Conservation (phyloP, 495 filamentous ascomycete species). For the Beverwykella pulmonaria region DNA sequence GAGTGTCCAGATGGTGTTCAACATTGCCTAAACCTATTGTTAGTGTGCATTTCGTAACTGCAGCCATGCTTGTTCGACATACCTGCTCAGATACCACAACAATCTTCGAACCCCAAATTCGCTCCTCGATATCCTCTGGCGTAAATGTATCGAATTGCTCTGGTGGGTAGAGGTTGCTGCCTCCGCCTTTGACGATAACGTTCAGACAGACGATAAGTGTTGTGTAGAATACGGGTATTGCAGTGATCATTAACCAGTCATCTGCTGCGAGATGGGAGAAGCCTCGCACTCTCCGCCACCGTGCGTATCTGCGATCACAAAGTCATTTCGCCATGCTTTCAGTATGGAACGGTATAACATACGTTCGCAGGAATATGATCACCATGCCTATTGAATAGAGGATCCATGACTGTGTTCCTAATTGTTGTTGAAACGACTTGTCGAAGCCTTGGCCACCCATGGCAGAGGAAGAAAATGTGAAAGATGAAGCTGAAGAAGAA, state of each 20-base stretch:
- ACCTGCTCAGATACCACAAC: conserved; percentile 59
- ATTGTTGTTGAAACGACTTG: conserved; percentile 24
- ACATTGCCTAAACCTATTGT: conserved; percentile 44
- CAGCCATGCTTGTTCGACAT: not conserved
- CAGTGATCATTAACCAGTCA: conserved; percentile 58
- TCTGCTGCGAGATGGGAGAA: conserved; percentile 51
- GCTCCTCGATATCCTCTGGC: conserved; percentile 47
- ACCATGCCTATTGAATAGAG: conserved; percentile 33
- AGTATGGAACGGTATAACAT: not conserved
- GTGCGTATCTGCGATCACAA: conserved; percentile 48
- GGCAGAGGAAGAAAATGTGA: not conserved
- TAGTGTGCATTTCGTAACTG: not conserved
- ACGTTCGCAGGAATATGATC: conserved; percentile 35
- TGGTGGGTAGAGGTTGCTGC: conserved; percentile 56
- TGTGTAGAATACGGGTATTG: conserved; percentile 51
- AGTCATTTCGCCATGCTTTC: not conserved
- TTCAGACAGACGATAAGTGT: conserved; percentile 57
- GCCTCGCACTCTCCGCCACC: conserved; percentile 49
- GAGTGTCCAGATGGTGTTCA: conserved; percentile 55
- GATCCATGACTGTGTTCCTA: conserved; percentile 35
- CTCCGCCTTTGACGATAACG: conserved; percentile 55
- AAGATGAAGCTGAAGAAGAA: not conserved
- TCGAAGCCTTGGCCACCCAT: conserved; percentile 32
- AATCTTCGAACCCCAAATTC: conserved; percentile 58
- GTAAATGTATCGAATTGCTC: conserved; percentile 51